Percentiles rank a stretch among this genome's conserved stretches.
Conservation (phyloP, 768 basidiomycete genomes). For the Postia placenta region DNA sequence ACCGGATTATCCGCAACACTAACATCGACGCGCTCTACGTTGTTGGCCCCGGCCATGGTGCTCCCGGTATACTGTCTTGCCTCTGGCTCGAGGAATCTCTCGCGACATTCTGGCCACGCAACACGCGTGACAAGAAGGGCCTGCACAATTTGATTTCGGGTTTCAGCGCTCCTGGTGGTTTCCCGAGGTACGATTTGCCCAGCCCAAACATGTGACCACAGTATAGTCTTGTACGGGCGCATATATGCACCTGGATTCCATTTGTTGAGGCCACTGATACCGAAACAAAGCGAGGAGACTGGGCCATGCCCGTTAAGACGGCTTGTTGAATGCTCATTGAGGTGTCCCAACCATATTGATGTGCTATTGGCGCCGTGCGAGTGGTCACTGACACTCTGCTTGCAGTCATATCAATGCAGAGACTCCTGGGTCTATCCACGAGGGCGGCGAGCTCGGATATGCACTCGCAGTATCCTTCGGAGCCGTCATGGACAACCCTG, state of each 20-base stretch:
- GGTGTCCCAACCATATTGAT: no score
- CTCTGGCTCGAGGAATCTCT: constrained; percentile 83
- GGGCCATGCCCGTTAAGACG: no score
- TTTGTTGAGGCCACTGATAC: no score
- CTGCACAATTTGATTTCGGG: constrained; percentile 61
- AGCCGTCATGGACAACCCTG: constrained; percentile 86
- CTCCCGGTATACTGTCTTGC: constrained; percentile 80
- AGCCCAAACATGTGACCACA: no score
- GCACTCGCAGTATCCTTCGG: constrained; percentile 84
- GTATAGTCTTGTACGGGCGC: no score
- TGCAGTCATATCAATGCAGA: constrained; percentile 70
- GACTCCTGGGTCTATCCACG: constrained; percentile 87
- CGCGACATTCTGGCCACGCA: constrained; percentile 48
- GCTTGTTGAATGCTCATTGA: no score
- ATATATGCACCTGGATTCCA: no score
- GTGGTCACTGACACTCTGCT: not conserved
- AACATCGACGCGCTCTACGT: constrained; percentile 69
- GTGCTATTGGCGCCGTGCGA: no score
- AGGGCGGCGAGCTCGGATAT: constrained; percentile 89
- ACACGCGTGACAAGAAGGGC: constrained; percentile 50
- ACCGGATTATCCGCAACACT: constrained; percentile 47
- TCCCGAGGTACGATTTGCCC: constrained; percentile 73
- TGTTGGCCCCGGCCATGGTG: constrained; percentile 84
- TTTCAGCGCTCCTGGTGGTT: constrained; percentile 81
- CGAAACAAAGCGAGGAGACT: no score